Evolutionary conservation across 2,329 filamentous ascomycete species (phyloP).

Genomic region (Lecanicillium sp.): DNA sequence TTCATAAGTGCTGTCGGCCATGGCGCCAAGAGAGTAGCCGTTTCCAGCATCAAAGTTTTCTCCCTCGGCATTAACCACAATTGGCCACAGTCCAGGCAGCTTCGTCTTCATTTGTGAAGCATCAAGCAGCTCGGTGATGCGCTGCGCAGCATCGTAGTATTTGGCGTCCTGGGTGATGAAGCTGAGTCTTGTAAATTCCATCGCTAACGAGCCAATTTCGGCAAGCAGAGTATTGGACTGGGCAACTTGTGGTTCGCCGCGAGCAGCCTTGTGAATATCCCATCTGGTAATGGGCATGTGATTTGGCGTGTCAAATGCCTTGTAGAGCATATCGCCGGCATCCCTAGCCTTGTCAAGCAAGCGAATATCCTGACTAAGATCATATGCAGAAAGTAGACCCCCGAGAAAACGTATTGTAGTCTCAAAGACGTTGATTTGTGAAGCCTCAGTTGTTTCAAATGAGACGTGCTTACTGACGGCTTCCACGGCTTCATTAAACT

Average conservation of each 20-base stretch:
- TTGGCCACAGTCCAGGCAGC: conserved; percentile 68
- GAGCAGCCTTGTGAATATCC: conserved; percentile 17
- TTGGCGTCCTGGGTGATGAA: conserved; percentile 61
- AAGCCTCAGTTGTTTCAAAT: conserved; percentile 34
- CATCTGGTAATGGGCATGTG: conserved; percentile 32
- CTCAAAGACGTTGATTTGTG: conserved; percentile 42
- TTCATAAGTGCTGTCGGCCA: conserved; percentile 50
- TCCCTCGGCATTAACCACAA: conserved; percentile 50
- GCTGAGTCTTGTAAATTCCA: conserved; percentile 65
- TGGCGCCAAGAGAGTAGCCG: conserved; percentile 40
- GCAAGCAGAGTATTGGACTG: conserved; percentile 36
- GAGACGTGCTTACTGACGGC: conserved; percentile 38
- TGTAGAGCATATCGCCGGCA: conserved; percentile 43
- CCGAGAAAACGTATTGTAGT: conserved; percentile 47
- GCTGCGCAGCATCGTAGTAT: conserved; percentile 66
- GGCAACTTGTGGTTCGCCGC: conserved; percentile 15
- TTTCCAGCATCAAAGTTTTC: conserved; percentile 29
- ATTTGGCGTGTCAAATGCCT: conserved; percentile 44
- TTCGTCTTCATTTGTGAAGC: conserved; percentile 57
- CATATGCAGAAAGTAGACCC: conserved; percentile 42
- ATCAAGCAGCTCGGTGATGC: conserved; percentile 59
- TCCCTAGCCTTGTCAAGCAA: conserved; percentile 40
- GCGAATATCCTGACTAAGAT: conserved; percentile 33
- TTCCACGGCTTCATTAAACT: conserved; percentile 45
- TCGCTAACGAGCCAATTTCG: conserved; percentile 56